Percentiles rank a stretch among this genome's conserved stretches.
Evolutionary conservation across 352 stramenopile species (phyloP).

Genomic region (Phytopythium aichiense): DNA sequence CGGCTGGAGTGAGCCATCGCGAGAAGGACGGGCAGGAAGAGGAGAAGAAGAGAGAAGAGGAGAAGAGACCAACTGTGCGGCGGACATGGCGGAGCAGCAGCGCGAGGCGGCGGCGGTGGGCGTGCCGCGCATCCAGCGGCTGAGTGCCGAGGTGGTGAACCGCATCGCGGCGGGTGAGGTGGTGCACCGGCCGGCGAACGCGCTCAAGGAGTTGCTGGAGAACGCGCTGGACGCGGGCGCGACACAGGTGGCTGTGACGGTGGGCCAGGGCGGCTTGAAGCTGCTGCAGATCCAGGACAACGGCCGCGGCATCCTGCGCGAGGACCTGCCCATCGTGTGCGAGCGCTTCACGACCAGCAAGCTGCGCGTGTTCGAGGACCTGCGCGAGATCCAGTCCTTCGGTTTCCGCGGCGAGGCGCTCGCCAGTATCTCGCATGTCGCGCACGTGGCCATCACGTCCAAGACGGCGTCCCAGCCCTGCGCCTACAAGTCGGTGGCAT

Average conservation of each 20-base stretch:
- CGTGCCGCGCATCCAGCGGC: slow-evolving; percentile 70
- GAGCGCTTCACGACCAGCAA: slow-evolving; percentile 99
- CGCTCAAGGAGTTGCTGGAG: slow-evolving; percentile 98
- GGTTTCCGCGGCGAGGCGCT: slow-evolving; percentile 99
- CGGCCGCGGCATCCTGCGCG: slow-evolving; percentile 87
- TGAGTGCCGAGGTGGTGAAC: slow-evolving; percentile 92
- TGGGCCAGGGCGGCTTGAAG: slow-evolving; percentile 88
- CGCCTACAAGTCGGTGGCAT: slow-evolving; percentile 62
- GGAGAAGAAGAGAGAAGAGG: too few relatives aligned
- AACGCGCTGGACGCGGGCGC: slow-evolving; percentile 97
- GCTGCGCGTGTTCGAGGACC: slow-evolving; percentile 93
- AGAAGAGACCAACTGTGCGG: not conserved
- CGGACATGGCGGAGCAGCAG: not conserved
- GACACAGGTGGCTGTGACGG: slow-evolving; percentile 76
- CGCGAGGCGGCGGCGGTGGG: not conserved
- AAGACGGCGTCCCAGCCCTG: slow-evolving; percentile 74
- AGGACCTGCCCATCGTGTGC: slow-evolving; percentile 94
- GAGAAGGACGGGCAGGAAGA: too few relatives aligned
- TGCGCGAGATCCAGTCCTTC: slow-evolving; percentile 94
- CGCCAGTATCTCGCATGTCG: slow-evolving; percentile 95
- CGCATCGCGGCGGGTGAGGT: slow-evolving; percentile 95
- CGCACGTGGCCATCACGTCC: slow-evolving; percentile 89
- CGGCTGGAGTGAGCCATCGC: not conserved
- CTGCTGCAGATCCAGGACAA: slow-evolving; percentile 96
- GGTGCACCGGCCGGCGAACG: slow-evolving; percentile 92